These are phyloP conservation scores for Podaxis pistillaris DNA, from an alignment of 768 basidiomycete species.

Conservation along the genomic window DNA sequence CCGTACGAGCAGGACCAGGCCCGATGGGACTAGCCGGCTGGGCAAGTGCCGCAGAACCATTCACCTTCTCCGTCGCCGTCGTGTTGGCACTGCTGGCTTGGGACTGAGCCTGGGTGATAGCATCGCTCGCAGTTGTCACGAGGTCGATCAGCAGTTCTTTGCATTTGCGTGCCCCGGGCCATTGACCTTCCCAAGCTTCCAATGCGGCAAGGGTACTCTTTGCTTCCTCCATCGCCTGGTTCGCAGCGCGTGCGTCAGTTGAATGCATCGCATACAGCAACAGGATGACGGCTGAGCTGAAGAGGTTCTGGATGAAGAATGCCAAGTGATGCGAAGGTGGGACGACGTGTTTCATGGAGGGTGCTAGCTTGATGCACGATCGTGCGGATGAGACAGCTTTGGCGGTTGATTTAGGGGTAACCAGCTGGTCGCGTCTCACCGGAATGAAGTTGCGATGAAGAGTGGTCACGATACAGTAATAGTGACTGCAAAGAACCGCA, in stretches of 20 bases:
- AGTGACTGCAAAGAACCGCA: slow-evolving; percentile 83
- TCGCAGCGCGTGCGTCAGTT: slow-evolving; percentile 59
- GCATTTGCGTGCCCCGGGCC: slow-evolving; percentile 89
- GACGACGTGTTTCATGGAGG: slow-evolving; percentile 80
- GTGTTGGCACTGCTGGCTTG: slow-evolving; percentile 14
- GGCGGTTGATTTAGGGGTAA: slow-evolving; percentile 67
- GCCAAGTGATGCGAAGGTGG: slow-evolving; percentile 85
- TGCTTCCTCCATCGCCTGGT: slow-evolving; percentile 80
- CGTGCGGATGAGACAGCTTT: slow-evolving; percentile 85
- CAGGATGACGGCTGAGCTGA: slow-evolving; percentile 86
- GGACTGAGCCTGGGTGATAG: slow-evolving; percentile 43
- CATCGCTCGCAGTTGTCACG: slow-evolving; percentile 66
- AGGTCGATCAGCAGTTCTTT: slow-evolving; percentile 76
- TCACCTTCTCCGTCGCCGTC: slow-evolving; percentile 23
- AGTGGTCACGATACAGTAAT: slow-evolving; percentile 84
- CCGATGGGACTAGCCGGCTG: slow-evolving; percentile 18
- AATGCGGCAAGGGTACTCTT: slow-evolving; percentile 68
- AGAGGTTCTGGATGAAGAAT: slow-evolving; percentile 87
- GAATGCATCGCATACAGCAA: slow-evolving; percentile 86
- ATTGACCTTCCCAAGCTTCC: slow-evolving; percentile 79
- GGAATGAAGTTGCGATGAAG: slow-evolving; percentile 88
- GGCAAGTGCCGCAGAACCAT: slow-evolving; percentile 20
- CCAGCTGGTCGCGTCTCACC: slow-evolving; percentile 67
- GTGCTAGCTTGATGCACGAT: slow-evolving; percentile 81
- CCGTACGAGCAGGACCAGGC: slow-evolving; percentile 35